Evolutionary conservation across 108 stramenopile species (phyloP), one percentile per base, ranked within the genome.

Genomic region (Stephanodiscus triporus): DNA sequence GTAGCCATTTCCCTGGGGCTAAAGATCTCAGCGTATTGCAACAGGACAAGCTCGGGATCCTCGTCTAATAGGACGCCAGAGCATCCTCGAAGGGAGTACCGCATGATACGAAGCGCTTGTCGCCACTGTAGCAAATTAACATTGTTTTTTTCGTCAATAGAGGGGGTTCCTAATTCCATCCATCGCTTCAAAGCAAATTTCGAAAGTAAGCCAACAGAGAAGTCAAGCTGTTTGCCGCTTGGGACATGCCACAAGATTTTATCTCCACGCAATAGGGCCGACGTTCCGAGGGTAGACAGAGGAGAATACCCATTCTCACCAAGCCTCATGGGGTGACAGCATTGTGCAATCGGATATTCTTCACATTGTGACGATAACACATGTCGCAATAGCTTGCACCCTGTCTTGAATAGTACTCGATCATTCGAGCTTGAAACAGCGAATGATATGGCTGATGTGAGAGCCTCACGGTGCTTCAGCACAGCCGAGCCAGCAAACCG

Each of bases 361-460:
- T 93, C 92, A 55, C 86, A 87, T 27, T 91, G 89, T 49, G 93
- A 92, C 27, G 89, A 74, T 42, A 96, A 60, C 3, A 86, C 83
- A 71, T 94, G 93, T 17, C 95, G 83, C 27, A 96, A 76, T 17
- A 96, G 85, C 66, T 96, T 96, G 66, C 91, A 92, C 10, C 92
- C 95, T 10, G 87, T 90, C 69, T 96, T 96, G 77, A 87, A 85
- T 6, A 82, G 42, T 4, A 85, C 76, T 63, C 90, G 83, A 64
- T 94, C 90, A 74, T 94, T 88, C 27, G 82, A 62, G 61, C 88
- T 88, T 23, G 78, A 60, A 1, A 93, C 66, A 14, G 90, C 84
- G 71, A 87, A 88, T 9, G 78, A 70, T 19, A 96, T 77, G 17
- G 89, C 81, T 19, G 76, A 68, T 43, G 53, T 57, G 17, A 96